phyloP scores from a whole-genome alignment of 192 early-diverging fungal species.

The Podila verticillata region DNA sequence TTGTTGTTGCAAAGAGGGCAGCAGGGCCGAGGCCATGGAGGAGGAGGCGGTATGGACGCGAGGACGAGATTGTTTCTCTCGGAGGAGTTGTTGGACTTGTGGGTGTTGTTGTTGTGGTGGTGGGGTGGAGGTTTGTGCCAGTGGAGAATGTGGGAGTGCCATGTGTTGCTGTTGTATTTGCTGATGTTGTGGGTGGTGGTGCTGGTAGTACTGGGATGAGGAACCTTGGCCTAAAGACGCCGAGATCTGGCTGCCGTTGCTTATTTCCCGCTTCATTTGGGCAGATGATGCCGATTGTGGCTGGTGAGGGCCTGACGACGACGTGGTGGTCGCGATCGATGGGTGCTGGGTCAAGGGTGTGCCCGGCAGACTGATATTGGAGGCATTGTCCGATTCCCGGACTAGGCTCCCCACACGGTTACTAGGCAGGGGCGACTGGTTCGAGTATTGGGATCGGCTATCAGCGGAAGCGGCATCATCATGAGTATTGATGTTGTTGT shows the following conservation, averaged over 20 bases:
- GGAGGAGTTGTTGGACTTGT: too few relatives aligned
- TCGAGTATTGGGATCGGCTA: conserved; percentile 5
- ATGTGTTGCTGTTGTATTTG: too few relatives aligned
- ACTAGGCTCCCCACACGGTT: neutral
- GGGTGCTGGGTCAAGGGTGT: neutral
- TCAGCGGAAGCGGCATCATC: neutral
- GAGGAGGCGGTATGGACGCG: neutral
- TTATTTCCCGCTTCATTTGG: neutral
- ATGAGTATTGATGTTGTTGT: neutral
- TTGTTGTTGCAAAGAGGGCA: neutral
- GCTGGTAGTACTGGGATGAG: too few relatives aligned
- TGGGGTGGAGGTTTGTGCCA: too few relatives aligned
- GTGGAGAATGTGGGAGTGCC: too few relatives aligned
- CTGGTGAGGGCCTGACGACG: neutral
- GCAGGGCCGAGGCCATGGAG: neutral
- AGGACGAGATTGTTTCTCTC: neutral
- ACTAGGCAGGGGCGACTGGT: conserved; percentile 8
- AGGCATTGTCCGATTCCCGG: neutral
- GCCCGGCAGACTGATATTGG: neutral
- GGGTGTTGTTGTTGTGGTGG: neutral
- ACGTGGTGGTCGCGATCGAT: neutral
- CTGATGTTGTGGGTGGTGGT: too few relatives aligned
- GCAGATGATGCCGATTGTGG: neutral
- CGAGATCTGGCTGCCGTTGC: neutral
- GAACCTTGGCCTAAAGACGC: neutral